Evolutionary conservation across 208 protist species (phyloP).

Genomic region (Crithidia expoeki): DNA sequence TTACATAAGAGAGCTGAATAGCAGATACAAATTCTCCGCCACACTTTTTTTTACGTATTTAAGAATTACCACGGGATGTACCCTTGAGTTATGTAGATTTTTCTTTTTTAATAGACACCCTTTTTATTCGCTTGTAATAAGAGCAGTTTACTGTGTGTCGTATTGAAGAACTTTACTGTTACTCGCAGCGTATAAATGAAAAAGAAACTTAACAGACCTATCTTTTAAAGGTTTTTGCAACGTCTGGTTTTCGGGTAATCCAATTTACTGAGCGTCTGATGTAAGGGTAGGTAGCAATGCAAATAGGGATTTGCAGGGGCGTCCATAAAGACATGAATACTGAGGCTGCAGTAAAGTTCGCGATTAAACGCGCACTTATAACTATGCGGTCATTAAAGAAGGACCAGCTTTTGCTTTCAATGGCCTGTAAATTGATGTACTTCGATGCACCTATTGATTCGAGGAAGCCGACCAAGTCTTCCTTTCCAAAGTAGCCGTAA

Average conservation of each 20-base stretch:
- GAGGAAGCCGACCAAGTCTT: conserved; percentile 50
- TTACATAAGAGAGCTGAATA: too few species aligned
- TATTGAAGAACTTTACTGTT: too few species aligned
- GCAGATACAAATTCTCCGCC: too few species aligned
- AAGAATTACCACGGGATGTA: too few species aligned
- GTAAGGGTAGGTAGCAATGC: conserved; percentile 48
- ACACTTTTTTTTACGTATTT: too few species aligned
- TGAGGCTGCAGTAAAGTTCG: conserved; percentile 63
- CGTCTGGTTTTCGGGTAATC: background rate
- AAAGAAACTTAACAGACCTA: too few species aligned
- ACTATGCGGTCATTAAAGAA: conserved; percentile 42
- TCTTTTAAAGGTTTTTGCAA: background rate
- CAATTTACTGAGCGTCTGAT: conserved; percentile 13
- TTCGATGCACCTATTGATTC: conserved; percentile 40
- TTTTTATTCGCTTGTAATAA: too few species aligned
- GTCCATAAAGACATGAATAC: conserved; percentile 59
- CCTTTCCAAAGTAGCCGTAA: conserved; percentile 57
- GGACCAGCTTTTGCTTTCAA: conserved; percentile 51
- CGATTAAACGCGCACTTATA: conserved; percentile 50
- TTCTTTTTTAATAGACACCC: too few species aligned
- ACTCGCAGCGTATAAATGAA: too few species aligned
- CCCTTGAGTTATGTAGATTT: too few species aligned
- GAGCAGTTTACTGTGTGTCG: too few species aligned
- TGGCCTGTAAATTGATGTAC: conserved; percentile 42
- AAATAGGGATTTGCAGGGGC: conserved; percentile 54